phyloP scores from a whole-genome alignment of 192 early-diverging fungal genomes.

The Spinellus fusiger region DNA sequence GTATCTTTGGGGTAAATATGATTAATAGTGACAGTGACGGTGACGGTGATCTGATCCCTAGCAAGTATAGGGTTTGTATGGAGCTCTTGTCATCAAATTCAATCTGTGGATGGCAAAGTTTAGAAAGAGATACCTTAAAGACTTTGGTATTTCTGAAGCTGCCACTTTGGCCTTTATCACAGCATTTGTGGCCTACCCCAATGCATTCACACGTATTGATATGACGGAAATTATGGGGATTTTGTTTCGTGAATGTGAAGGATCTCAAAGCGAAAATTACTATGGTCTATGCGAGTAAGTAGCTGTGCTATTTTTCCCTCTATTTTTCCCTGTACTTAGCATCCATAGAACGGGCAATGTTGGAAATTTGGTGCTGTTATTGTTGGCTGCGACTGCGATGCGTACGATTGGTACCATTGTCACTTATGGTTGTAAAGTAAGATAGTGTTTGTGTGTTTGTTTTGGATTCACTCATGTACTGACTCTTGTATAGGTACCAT shows the following conservation, averaged over 20 bases:
- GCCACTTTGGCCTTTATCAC: conserved; percentile 58
- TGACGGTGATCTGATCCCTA: neutral
- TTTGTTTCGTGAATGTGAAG: conserved; percentile 66
- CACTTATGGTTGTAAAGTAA: conserved; percentile 49
- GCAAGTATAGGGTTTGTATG: conserved; percentile 59
- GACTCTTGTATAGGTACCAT: conserved; percentile 54
- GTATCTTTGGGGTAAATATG: conserved; percentile 66
- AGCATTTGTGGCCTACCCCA: conserved; percentile 61
- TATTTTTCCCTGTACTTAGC: conserved; percentile 7
- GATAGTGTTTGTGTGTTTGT: too few relatives aligned
- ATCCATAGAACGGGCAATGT: conserved; percentile 15
- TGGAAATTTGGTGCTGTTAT: conserved; percentile 36
- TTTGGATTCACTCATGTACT: neutral
- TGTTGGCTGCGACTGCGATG: conserved; percentile 52
- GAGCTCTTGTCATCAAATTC: conserved; percentile 68
- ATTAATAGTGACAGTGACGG: neutral
- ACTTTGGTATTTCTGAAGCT: conserved; percentile 64
- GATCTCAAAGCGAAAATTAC: conserved; percentile 49
- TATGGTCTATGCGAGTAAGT: conserved; percentile 56
- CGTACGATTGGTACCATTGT: conserved; percentile 47
- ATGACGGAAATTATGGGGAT: conserved; percentile 79
- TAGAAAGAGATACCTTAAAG: conserved; percentile 61
- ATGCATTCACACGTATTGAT: conserved; percentile 76
- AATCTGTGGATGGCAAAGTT: conserved; percentile 65
- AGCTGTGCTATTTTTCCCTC: neutral